Percentiles rank a stretch among this genome's conserved stretches.
phyloP scores from a whole-genome alignment of 2,329 filamentous ascomycete species.

The Claviceps paspali region DNA sequence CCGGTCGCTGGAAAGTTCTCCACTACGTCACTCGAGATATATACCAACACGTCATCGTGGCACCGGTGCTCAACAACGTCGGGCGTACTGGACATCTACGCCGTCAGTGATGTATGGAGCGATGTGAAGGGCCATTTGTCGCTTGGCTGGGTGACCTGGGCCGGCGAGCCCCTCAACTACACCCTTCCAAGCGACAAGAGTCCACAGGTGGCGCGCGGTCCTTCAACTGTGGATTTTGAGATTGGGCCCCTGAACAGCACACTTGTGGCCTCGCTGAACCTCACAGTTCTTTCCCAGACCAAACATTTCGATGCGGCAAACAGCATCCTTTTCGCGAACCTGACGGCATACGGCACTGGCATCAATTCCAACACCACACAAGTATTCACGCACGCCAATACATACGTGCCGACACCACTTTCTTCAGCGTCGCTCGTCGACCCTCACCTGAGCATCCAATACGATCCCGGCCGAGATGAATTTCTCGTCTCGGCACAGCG shows the following conservation, averaged over 20 bases:
- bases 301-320: slow-evolving; percentile 1
- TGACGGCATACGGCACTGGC: slow-evolving; percentile 1
- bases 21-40: slow-evolving; percentile 43
- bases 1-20: slow-evolving; percentile 46
- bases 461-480: background rate
- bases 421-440: background rate
- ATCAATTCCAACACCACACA: slow-evolving; percentile 2
- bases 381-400: slow-evolving; percentile 2
- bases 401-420: slow-evolving; percentile 3
- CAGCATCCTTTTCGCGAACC: slow-evolving; percentile 2
- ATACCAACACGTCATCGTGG: slow-evolving; percentile 43
- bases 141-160: slow-evolving; percentile 4
- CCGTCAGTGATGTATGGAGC: slow-evolving; percentile 5
- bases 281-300: background rate
- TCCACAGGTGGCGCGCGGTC: background rate
- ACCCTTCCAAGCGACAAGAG: background rate
- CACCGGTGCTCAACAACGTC: slow-evolving; percentile 38
- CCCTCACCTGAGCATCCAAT: background rate
- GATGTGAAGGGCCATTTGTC: background rate
- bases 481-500: slow-evolving; percentile 1
- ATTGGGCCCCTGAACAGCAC: slow-evolving; percentile 6
- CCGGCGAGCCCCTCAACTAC: slow-evolving; percentile 1
- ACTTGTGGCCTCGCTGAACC: slow-evolving; percentile 4
- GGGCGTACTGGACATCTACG: slow-evolving; percentile 31
- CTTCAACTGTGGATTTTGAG: background rate